Evolutionary conservation across 805 yeast species (phyloP), one percentile per base, ranked within the genome.

Genomic region (Lachancea nothofagi): DNA sequence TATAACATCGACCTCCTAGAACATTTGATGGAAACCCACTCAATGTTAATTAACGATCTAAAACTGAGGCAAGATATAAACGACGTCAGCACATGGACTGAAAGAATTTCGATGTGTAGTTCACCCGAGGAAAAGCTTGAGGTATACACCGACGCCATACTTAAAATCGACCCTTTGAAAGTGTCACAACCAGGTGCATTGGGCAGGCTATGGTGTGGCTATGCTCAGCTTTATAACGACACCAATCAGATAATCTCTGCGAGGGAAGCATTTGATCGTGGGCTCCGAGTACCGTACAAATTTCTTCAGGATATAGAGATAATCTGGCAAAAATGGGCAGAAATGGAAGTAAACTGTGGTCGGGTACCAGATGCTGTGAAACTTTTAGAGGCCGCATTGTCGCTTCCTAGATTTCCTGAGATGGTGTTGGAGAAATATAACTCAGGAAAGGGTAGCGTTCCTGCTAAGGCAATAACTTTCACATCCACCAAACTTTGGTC

Each of bases 321-420:
- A 2, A 58, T 89, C 5, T 84, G 87, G 74, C 64, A 75, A n/a
- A 72, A 70, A 13, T 89, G 96, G 96, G 69, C 82, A 5, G 83
- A 83, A 41, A 62, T 76, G 60, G 82, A 80, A 43, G 51, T 83
- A 22, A 63, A 71, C 18, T 60, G 64, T 13, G 74, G 67, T 17
- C 69, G 77, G 38, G 57, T 76, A 15, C 73, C 69, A 1, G 59
- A 57, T 14, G 75, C 74, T 3, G 51, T 65, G 20, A 58, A 54
- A 27, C 63, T 75, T 10, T 49, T 74, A 44, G 61, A 64, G 29
- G 56, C 50, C 8, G 77, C 77, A 1, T 59, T 75, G 3, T 47
- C 48, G 9, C 62, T 69, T 2, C 71, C 76, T 1, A 57, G 60
- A 31, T 43, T 45, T 12, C 58, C 69, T 1, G 55, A 60, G 24